Evolutionary conservation across 2,329 filamentous ascomycete species (phyloP).

Genomic region (Ascocoryne sarcoides): DNA sequence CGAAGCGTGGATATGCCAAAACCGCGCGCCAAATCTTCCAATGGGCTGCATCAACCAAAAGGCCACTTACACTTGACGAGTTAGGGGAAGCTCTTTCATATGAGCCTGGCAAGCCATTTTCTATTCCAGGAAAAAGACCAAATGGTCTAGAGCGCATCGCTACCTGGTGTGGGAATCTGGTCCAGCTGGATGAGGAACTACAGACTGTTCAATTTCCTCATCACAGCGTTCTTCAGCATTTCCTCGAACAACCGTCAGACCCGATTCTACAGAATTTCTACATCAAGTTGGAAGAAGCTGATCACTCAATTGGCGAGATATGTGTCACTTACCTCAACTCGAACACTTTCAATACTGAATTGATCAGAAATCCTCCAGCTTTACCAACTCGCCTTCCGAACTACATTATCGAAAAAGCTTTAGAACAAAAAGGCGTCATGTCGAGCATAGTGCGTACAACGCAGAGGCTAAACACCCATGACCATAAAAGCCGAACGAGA

Average conservation of each 20-base stretch:
- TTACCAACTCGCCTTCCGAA: conserved; percentile 5
- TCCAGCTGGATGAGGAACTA: conserved; percentile 28
- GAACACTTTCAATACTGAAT: conserved; percentile 30
- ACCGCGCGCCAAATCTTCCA: conserved; percentile 23
- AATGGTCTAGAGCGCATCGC: conserved; percentile 26
- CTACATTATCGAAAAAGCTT: conserved; percentile 6
- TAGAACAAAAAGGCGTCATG: conserved; percentile 1
- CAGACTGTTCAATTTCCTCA: conserved; percentile 30
- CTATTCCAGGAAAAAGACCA: conserved; percentile 17
- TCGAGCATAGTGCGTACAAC: conserved; percentile 3
- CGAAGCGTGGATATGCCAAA: conserved; percentile 14
- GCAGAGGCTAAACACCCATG: conserved; percentile 2
- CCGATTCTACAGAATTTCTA: conserved; percentile 15
- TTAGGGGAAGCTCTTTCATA: conserved; percentile 32
- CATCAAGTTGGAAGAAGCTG: conserved; percentile 21
- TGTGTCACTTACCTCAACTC: conserved; percentile 35
- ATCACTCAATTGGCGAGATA: conserved; percentile 29
- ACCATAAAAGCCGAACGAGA: neutral
- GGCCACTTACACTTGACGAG: conserved; percentile 30
- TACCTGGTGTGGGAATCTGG: conserved; percentile 29
- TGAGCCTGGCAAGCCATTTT: conserved; percentile 25
- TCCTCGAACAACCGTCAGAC: conserved; percentile 5
- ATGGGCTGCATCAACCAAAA: conserved; percentile 29
- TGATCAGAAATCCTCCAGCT: conserved; percentile 13
- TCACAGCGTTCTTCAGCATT: conserved; percentile 27